Conservation (phyloP, 805 yeast genomes). For the Kodamaea neixiangensis region DNA sequence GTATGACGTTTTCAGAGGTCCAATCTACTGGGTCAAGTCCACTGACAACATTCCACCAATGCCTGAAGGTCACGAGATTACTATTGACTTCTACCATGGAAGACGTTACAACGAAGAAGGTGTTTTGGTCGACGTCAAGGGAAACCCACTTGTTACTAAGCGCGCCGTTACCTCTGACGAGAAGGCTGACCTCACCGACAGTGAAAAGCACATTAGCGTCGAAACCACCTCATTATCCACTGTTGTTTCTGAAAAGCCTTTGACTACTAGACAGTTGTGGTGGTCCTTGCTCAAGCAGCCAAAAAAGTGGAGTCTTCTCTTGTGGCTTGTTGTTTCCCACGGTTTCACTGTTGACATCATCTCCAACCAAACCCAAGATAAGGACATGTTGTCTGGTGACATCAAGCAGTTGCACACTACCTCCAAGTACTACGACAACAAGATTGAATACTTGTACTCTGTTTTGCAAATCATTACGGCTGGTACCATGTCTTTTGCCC, state of each 20-base stretch:
- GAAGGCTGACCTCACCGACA: conserved; percentile 16
- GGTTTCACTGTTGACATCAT: conserved; percentile 71
- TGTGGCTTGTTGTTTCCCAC: conserved; percentile 52
- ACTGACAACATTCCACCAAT: conserved; percentile 64
- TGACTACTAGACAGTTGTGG: conserved; percentile 45
- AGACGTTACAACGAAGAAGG: conserved; percentile 41
- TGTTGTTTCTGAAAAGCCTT: conserved; percentile 21
- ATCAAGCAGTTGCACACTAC: conserved; percentile 52
- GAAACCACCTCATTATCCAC: conserved; percentile 14
- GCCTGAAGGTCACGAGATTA: conserved; percentile 57
- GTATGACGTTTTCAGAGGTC: conserved; percentile 60
- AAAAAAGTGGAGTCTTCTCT: conserved; percentile 52
- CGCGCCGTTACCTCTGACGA: conserved; percentile 7
- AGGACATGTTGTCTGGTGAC: conserved; percentile 46
- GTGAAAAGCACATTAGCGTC: conserved; percentile 16
- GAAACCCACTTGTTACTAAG: conserved; percentile 16
- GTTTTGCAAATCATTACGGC: conserved; percentile 73
- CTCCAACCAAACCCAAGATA: conserved; percentile 40
- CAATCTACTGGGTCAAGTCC: conserved; percentile 53
- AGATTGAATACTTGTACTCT: conserved; percentile 67
- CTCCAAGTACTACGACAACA: conserved; percentile 70
- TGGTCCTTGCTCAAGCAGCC: conserved; percentile 46
- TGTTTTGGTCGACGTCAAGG: conserved; percentile 11
- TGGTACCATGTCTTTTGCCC: conserved; percentile 78
- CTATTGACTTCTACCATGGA: conserved; percentile 67